Evolutionary conservation across 78 protist genomes (phyloP), one percentile per base, ranked within the genome.

Genomic region (Dictyostelium brefeldianum): DNA sequence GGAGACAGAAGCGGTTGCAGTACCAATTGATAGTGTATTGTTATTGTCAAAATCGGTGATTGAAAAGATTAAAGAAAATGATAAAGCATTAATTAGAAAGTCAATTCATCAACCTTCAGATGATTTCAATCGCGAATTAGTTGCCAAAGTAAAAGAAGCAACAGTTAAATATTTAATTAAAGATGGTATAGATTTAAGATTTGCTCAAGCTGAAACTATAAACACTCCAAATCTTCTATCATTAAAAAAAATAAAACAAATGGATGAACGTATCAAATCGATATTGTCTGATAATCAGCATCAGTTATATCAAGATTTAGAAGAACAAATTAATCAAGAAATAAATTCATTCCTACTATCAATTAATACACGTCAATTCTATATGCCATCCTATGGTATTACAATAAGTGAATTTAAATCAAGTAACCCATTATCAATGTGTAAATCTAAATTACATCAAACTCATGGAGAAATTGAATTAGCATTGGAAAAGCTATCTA

Each of bases 391-490:
- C 15, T 87, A 87, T 36, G 93, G 80, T 15, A 15, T 18, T 5
- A 43, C 54, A 25, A 57, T 87, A 0, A n/a, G 67, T 18, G 93
- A 87, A 11, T 29, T 87, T 14, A 74, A 77, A 29, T 29, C 53
- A 5, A 22, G 17, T 4, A 65, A 74, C 18, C 69, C 67, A 14
- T 14, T 87, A 12, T 46, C 78, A 2, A 18, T 87, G 11, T 50
- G 84, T 3, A 80, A 80, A 27, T 57, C 78, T 41, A 87, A 87
- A n/a, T 43, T 87, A 10, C 77, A 77, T 25, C 93, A 87, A 62
- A 75, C 53, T 9, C 69, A 75, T 5, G 93, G 93, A 65, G 93
- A 87, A 29, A 62, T 64, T 43, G 93, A 87, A 36, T 15, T 87
- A 73, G 71, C 81, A 22, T 20, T 77, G 0, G 93, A 87, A 29